A percentile compares a stretch with the other conserved stretches of the same genome.
Conservation (phyloP, 352 stramenopile genomes). For the Phytophthora parvispora region DNA sequence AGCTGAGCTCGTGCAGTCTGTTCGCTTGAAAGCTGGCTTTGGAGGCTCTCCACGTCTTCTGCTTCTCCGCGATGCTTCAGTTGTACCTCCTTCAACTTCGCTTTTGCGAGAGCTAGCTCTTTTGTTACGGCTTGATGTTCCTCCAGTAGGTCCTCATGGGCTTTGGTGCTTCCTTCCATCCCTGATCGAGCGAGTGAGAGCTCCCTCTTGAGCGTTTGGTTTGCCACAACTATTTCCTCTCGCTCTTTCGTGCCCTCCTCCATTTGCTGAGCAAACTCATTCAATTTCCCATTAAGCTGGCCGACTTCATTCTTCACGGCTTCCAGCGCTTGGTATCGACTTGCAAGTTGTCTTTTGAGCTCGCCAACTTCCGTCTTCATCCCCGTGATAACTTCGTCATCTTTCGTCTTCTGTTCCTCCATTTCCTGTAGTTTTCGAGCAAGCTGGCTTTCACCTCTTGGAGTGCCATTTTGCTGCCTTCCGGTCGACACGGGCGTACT, state of each 20-base stretch:
- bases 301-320: constrained; percentile 21
- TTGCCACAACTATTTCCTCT: constrained; percentile 30
- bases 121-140: constrained; percentile 24
- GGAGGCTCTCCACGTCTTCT: constrained; percentile 20
- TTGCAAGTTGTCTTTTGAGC: constrained; percentile 35
- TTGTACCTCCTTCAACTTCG: constrained; percentile 35
- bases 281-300: constrained; percentile 30
- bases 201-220: constrained; percentile 47
- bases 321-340: constrained; percentile 31
- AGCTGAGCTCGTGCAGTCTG: constrained; percentile 21
- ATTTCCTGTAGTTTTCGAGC: constrained; percentile 38
- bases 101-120: constrained; percentile 29
- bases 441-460: constrained; percentile 18
- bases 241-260: constrained; percentile 34
- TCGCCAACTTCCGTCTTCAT: constrained; percentile 29
- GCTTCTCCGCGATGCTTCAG: constrained; percentile 20
- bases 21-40: constrained; percentile 34
- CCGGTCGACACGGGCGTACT: constrained; percentile 9
- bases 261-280: constrained; percentile 26
- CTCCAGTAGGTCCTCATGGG: constrained; percentile 29
- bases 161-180: constrained; percentile 28
- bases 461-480: constrained; percentile 20
- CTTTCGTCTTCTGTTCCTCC: constrained; percentile 40
- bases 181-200: constrained; percentile 25
- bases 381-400: constrained; percentile 28